These are phyloP conservation scores for Geotrichum bryndzae DNA, from an alignment of 1,139 yeast species.

Conservation along the genomic window DNA sequence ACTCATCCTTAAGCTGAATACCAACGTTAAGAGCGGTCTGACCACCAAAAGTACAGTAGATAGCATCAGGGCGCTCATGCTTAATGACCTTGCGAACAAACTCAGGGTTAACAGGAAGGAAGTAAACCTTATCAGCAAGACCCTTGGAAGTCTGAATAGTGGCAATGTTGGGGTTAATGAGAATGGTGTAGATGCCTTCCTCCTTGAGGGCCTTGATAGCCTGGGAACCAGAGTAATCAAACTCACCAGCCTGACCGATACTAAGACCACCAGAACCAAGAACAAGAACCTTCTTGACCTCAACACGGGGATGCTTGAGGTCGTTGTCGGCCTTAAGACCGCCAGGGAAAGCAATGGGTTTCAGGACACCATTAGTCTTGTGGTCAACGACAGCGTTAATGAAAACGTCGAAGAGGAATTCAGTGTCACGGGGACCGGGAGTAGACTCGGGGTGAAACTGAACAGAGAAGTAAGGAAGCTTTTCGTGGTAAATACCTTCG, in stretches of 20 bases:
- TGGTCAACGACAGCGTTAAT: slow-evolving; percentile 70
- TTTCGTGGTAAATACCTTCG: slow-evolving; percentile 93
- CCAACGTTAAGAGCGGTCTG: slow-evolving; percentile 97
- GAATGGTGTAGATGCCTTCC: slow-evolving; percentile 75
- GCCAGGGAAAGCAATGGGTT: slow-evolving; percentile 87
- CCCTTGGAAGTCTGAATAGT: slow-evolving; percentile 96
- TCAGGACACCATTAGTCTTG: slow-evolving; percentile 51
- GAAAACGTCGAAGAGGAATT: slow-evolving; percentile 91
- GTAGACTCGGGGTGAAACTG: slow-evolving; percentile 99
- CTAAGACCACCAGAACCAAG: slow-evolving; percentile 98
- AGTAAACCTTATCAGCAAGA: slow-evolving; percentile 91
- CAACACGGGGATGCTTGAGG: slow-evolving; percentile 60
- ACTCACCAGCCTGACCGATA: slow-evolving; percentile 99
- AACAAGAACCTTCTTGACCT: slow-evolving; percentile 89
- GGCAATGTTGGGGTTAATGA: slow-evolving; percentile 95
- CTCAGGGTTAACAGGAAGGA: slow-evolving; percentile 91
- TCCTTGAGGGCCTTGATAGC: slow-evolving; percentile 72
- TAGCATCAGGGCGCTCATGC: slow-evolving; percentile 95
- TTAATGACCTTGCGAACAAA: slow-evolving; percentile 92
- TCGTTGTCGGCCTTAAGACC: slow-evolving; percentile 65
- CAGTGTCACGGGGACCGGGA: slow-evolving; percentile 99
- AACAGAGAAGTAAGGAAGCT: slow-evolving; percentile 88
- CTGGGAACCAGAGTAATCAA: slow-evolving; percentile 96
- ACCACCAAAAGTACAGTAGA: slow-evolving; percentile 96
- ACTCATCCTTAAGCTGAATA: slow-evolving; percentile 91